These are phyloP conservation scores for Aspergillus quadrilineatus DNA, from an alignment of 2,329 filamentous ascomycete species.

Conservation along the genomic window DNA sequence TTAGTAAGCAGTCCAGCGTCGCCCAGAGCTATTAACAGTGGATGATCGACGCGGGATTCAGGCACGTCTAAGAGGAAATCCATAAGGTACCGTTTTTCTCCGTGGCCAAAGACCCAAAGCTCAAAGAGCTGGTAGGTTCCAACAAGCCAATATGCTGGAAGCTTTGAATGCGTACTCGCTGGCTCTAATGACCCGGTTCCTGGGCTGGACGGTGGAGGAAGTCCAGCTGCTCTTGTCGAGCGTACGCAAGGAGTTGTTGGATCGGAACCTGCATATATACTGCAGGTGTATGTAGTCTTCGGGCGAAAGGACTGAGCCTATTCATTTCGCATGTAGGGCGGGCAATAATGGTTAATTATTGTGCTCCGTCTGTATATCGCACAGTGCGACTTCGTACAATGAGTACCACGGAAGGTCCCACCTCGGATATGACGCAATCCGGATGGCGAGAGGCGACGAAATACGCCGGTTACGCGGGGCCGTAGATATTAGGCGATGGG, in stretches of 20 bases:
- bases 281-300: conserved; percentile 33
- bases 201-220: conserved; percentile 39
- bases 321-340: not conserved
- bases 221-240: conserved; percentile 40
- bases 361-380: not conserved
- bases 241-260: conserved; percentile 39
- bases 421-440: not conserved
- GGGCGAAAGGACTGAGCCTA: conserved; percentile 22
- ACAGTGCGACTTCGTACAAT: too few species aligned
- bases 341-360: not conserved
- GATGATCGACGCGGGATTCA: conserved; percentile 55
- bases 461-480: not conserved
- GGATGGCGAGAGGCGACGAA: not conserved
- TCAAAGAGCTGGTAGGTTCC: conserved; percentile 43
- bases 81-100: conserved; percentile 52
- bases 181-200: conserved; percentile 32
- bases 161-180: conserved; percentile 33
- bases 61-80: conserved; percentile 50
- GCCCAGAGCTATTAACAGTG: conserved; percentile 41
- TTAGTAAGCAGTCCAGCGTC: conserved; percentile 36
- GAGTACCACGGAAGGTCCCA: not conserved
- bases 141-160: conserved; percentile 32
- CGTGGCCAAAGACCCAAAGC: conserved; percentile 48
- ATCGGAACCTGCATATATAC: conserved; percentile 41
- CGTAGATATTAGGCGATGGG: not conserved